phyloP scores from a whole-genome alignment of 1,139 yeast species.

The Pichia sp. region DNA sequence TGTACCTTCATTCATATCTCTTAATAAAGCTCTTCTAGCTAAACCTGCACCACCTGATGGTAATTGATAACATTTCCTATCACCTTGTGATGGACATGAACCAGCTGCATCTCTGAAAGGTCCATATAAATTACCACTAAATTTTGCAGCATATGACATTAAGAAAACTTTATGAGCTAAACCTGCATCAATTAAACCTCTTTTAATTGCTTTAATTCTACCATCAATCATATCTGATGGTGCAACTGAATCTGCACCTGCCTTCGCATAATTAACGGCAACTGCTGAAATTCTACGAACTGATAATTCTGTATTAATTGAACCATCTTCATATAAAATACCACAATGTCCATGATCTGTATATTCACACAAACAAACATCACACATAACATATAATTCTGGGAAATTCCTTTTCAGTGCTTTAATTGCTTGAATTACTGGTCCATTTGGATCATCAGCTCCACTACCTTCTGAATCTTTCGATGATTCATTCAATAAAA shows the following conservation, averaged over 20 bases:
- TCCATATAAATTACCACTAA: conserved; percentile 85
- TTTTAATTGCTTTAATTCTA: conserved; percentile 79
- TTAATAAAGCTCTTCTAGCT: conserved; percentile 80
- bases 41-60: conserved; percentile 92
- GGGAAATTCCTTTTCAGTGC: conserved; percentile 63
- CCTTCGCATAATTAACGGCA: conserved; percentile 89
- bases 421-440: conserved; percentile 76
- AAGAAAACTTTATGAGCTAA: conserved; percentile 83
- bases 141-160: conserved; percentile 92
- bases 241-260: conserved; percentile 94
- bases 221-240: conserved; percentile 99
- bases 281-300: conserved; percentile 87
- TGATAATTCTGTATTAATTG: conserved; percentile 66
- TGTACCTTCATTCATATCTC: conserved; percentile 90
- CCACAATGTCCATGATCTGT: conserved; percentile 98
- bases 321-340: conserved; percentile 74
- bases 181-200: conserved; percentile 74
- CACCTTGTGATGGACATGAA: conserved; percentile 83
- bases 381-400: conserved; percentile 79
- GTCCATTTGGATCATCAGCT: conserved; percentile 96
- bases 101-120: conserved; percentile 99
- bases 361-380: conserved; percentile 94
- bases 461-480: conserved; percentile 81
- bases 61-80: conserved; percentile 85
- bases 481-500: conserved; percentile 63